Percentiles rank a stretch among this genome's conserved stretches.
Evolutionary conservation across 1,139 yeast species (phyloP).

Genomic region (Tardiomyces digboiensis): DNA sequence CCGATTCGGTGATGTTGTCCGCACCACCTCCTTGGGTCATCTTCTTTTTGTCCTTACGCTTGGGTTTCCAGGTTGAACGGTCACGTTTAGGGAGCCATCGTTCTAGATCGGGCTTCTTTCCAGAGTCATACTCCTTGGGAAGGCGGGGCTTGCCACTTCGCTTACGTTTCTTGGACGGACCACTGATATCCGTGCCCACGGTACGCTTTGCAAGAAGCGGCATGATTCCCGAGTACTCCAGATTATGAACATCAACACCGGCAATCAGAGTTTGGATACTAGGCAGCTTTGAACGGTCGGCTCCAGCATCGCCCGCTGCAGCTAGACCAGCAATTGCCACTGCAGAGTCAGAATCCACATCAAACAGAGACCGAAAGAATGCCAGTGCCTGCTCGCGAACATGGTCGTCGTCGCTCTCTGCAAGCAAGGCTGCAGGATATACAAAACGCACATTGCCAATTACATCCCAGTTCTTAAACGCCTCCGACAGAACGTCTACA

Average conservation of each 20-base stretch:
- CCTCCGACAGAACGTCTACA: background rate
- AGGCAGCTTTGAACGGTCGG: conserved; percentile 17
- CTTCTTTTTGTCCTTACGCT: conserved; percentile 39
- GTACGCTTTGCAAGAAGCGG: conserved; percentile 24
- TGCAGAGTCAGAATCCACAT: conserved; percentile 2
- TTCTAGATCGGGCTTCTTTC: conserved; percentile 46
- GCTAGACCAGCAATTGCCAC: background rate
- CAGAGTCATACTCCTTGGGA: conserved; percentile 34
- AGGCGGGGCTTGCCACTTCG: conserved; percentile 30
- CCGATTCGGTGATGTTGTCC: conserved; percentile 43
- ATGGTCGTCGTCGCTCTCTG: conserved; percentile 6
- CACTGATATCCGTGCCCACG: conserved; percentile 11
- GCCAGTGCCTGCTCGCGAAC: conserved; percentile 7
- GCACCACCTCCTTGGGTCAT: conserved; percentile 63
- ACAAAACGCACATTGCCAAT: background rate
- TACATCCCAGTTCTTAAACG: background rate
- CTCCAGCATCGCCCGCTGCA: conserved; percentile 19
- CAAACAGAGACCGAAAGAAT: conserved; percentile 5
- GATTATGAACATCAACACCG: conserved; percentile 32
- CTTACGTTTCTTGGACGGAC: conserved; percentile 15
- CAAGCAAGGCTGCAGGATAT: conserved; percentile 10
- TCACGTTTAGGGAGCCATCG: conserved; percentile 90
- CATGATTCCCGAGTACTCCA: conserved; percentile 31
- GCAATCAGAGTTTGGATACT: conserved; percentile 33
- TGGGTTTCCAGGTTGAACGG: conserved; percentile 74